Evolutionary conservation across 352 stramenopile genomes (phyloP), one percentile per base, ranked within the genome.

Genomic region (Blastocystis sp.): DNA sequence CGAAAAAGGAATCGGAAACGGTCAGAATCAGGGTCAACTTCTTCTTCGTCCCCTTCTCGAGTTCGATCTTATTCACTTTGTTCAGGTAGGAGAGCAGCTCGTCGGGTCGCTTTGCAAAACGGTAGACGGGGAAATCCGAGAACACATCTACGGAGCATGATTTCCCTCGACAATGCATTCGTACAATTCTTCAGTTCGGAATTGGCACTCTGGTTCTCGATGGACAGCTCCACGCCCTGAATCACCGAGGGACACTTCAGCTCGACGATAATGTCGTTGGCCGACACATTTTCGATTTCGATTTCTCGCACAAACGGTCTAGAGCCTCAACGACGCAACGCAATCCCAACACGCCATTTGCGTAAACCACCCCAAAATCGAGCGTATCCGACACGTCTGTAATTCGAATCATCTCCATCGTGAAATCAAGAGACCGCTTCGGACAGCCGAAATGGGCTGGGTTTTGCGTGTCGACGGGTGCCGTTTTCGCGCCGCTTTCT

Each of bases 181-280:
- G 56, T 52, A 84, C 74, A 84, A n/a, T n/a, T n/a, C n/a, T n/a
- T n/a, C n/a, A n/a, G n/a, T n/a, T 66, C 34, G 34, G 38, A 69
- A 56, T 84, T 84, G 19, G 52, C 52, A 23, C 66, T 84, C 7
- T 84, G n/a, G n/a, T 70, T 43, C 61, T 84, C 74, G n/a, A 84
- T 84, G 45, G 40, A 28, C 34, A 84, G 60, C 61, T 84, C 60
- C 17, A 84, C 60, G 7, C 74, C 74, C 0, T 52, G 48, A 67
- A 40, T 28, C 2, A 59, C 21, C 1, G 74, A 66, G 45, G 48
- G 45, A 69, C 65, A 84, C 21, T 67, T 41, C 19, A 69, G 9
- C 34, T 84, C 74, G 14, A 84, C 74, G 34, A 69, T 48, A 38
- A 84, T 67, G n/a, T 67, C 56, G 14, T 23, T 43, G n/a, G 65